A percentile compares a stretch with the other conserved stretches of the same genome.
phyloP scores from a whole-genome alignment of 345 rosid genomes.

The Eucalyptus coolabah region DNA sequence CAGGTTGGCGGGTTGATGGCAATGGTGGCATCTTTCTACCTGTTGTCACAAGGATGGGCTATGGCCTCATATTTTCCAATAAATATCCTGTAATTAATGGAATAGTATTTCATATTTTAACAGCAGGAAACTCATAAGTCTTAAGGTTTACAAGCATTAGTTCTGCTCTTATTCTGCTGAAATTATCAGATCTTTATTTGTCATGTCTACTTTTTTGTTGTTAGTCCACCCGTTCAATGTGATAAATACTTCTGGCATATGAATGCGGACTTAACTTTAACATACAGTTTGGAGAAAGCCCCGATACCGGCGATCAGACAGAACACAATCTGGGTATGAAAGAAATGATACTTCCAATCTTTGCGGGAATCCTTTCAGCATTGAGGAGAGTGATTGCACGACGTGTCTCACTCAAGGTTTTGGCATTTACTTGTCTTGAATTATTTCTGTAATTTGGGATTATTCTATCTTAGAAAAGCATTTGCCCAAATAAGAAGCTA shows the following conservation, averaged over 20 bases:
- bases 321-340: conserved; percentile 55
- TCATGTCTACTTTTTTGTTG: background rate
- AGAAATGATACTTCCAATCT: conserved; percentile 69
- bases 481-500: background rate
- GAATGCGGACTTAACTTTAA: conserved; percentile 44
- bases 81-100: conserved; percentile 51
- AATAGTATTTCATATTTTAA: background rate
- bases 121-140: background rate
- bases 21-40: conserved; percentile 74
- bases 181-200: background rate
- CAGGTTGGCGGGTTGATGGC: conserved; percentile 94
- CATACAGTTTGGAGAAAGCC: conserved; percentile 49
- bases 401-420: conserved; percentile 92
- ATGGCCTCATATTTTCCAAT: conserved; percentile 73
- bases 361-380: conserved; percentile 93
- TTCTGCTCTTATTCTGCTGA: background rate
- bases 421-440: background rate
- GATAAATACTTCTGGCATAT: background rate
- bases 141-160: background rate
- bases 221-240: background rate
- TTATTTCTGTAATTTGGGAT: background rate
- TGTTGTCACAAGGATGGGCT: conserved; percentile 97
- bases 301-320: conserved; percentile 26
- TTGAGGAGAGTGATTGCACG: conserved; percentile 89
- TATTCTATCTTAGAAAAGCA: background rate